Evolutionary conservation across 106 monocot genomes (phyloP).

Genomic region (Hemerocallis citrina): DNA sequence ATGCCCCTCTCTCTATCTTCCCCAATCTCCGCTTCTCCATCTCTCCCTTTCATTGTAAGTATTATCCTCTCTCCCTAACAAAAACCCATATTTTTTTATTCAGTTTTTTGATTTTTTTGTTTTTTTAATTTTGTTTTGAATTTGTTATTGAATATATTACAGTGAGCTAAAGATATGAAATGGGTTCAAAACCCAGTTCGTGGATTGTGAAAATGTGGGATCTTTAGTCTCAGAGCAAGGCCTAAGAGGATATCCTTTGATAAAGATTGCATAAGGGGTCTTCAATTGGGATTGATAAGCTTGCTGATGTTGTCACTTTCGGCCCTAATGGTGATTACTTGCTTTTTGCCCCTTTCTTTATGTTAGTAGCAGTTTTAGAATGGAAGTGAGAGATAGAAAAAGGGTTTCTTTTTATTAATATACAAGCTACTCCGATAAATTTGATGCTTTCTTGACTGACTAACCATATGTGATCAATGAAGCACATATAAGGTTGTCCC

Average conservation of each 20-base stretch:
- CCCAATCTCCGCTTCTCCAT: constrained; percentile 1
- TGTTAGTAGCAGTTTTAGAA: too few species aligned
- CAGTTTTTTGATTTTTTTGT: too few species aligned
- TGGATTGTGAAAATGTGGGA: constrained; percentile 2
- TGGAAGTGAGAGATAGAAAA: constrained; percentile 40
- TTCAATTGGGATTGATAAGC: constrained; percentile 80
- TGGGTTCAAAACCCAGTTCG: not conserved
- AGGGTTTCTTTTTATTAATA: not conserved
- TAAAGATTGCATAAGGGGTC: constrained; percentile 52
- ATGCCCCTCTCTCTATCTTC: constrained; percentile 13
- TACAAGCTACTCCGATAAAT: too few species aligned
- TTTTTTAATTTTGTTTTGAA: too few species aligned
- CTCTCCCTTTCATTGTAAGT: constrained; percentile 10
- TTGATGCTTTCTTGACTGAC: too few species aligned
- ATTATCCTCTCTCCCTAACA: not conserved
- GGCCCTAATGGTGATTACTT: constrained; percentile 99
- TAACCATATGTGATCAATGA: constrained; percentile 29
- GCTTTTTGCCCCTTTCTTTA: too few species aligned
- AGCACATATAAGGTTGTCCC: not conserved
- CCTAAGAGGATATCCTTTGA: constrained; percentile 68
- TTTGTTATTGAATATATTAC: not conserved
- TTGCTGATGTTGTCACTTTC: constrained; percentile 87
- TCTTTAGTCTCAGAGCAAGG: constrained; percentile 39
- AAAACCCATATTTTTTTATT: not conserved
- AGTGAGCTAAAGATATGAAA: constrained; percentile 14